A percentile compares a stretch with the other conserved stretches of the same genome.
Evolutionary conservation across 2,329 filamentous ascomycete species (phyloP).

Genomic region (Stenocarpella maydis): DNA sequence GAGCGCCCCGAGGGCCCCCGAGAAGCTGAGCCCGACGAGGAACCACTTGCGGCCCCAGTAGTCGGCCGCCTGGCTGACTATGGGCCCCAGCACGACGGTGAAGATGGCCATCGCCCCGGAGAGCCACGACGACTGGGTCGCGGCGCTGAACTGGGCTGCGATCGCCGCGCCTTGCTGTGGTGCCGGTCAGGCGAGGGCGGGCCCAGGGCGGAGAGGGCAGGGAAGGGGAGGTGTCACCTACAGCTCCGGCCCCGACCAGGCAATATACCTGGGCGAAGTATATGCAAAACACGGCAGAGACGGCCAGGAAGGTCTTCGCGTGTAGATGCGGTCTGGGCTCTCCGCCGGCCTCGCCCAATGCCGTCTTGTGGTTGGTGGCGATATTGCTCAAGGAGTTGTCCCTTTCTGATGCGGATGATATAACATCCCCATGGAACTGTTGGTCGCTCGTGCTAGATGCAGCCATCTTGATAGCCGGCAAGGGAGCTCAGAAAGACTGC

Average conservation of each 20-base stretch:
- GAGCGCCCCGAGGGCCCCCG: constrained; percentile 46
- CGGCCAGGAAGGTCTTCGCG: constrained; percentile 46
- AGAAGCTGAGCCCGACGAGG: constrained; percentile 46
- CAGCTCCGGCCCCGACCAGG: constrained; percentile 47
- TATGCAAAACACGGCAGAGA: constrained; percentile 46
- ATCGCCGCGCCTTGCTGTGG: constrained; percentile 46
- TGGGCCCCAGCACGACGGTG: constrained; percentile 47
- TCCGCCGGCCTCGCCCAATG: not conserved
- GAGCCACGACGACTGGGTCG: constrained; percentile 45
- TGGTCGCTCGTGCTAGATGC: not conserved
- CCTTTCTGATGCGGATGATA: constrained; percentile 13
- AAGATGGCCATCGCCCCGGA: constrained; percentile 47
- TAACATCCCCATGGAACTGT: not conserved
- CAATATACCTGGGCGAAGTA: constrained; percentile 48
- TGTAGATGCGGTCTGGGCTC: constrained; percentile 42
- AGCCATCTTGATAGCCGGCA: constrained; percentile 1
- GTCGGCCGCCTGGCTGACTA: constrained; percentile 51
- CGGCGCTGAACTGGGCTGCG: constrained; percentile 40
- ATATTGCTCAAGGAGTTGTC: not conserved
- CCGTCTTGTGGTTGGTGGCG: not conserved
- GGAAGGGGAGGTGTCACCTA: constrained; percentile 36
- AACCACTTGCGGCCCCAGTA: constrained; percentile 54
- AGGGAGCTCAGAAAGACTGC: not conserved
- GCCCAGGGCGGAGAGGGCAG: not conserved
- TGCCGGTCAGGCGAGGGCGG: not conserved